phyloP scores from a whole-genome alignment of 2,329 filamentous ascomycete species.

The Sclerotinia sclerotiorum region DNA sequence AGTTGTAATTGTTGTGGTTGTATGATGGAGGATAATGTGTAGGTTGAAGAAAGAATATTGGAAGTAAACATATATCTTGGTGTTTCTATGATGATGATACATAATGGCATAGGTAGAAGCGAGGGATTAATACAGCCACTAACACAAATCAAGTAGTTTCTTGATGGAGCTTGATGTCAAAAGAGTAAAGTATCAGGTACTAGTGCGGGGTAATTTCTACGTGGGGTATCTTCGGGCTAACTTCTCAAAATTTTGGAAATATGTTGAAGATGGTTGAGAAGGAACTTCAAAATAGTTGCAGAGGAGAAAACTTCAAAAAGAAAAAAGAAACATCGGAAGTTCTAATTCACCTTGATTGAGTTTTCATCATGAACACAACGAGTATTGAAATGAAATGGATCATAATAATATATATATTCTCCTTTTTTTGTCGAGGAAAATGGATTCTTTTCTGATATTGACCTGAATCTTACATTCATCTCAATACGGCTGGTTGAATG shows the following conservation, averaged over 20 bases:
- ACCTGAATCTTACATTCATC: neutral
- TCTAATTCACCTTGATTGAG: neutral
- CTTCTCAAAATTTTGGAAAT: neutral
- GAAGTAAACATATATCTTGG: neutral
- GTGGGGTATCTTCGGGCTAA: conserved; percentile 1
- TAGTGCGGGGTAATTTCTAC: neutral
- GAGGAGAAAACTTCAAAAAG: neutral
- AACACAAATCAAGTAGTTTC: neutral
- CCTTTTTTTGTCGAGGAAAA: neutral
- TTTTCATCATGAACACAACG: neutral
- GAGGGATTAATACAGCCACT: neutral
- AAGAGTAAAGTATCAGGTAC: neutral
- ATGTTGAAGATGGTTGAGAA: neutral
- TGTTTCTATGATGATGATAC: neutral
- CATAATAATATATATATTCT: neutral
- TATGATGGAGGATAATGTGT: neutral
- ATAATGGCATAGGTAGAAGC: too few species aligned
- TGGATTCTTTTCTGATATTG: neutral
- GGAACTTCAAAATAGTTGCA: too few species aligned
- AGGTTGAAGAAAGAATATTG: neutral
- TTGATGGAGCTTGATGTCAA: neutral
- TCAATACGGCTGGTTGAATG: neutral
- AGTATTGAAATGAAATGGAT: too few species aligned
- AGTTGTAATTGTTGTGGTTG: neutral
- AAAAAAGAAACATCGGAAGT: neutral